Base-by-base conservation (phyloP, 73 alveolate species). In the Paramecium pentaurelia region DNA sequence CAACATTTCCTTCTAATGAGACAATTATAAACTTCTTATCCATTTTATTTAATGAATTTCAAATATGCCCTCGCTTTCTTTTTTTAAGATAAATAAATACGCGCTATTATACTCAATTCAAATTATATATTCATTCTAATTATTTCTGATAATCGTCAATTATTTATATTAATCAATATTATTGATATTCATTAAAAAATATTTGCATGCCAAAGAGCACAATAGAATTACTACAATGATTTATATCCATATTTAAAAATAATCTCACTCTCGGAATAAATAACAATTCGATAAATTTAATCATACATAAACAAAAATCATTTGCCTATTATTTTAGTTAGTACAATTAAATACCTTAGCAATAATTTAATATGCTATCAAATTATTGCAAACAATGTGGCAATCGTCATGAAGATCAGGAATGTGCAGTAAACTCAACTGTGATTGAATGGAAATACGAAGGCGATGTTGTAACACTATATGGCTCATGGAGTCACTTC, bases 401-500 rank as follows among this genome's bases (percentile, higher is more conserved):
- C 27, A 80, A 80, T 80, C 91, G 30, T 25, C 91, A 80, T 38
- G 44, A 80, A 25, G 91, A 49, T 16, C 27, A 80, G 30, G 91
- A 80, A 18, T 80, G 91, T 47, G 91, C 91, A 25, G 91, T 80
- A 25, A 80, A 80, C 58, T 44, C 91, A 2, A 27, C 75, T 9
- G 58, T 80, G 32, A 32, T 80, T 25, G 91, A 80, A 36, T 80
- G 91, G 91, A 80, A 80, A 47, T 80, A 80, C 12, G 91, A 49
- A 32, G 91, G 91, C 25, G 28, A 22, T 32, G 7, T 25, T 4
- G 91, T 80, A 2, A 42, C 28, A 10, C 58, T 80, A 4, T 80
- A 45, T 80, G 91, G 91, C 4, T 80, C 91, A 25, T 80, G 91
- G 91, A 80, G 77, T 27, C 75, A 80, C n/a, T 80, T 80, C 16